phyloP scores from a whole-genome alignment of 306 rosid genomes.

The Myrica gale region DNA sequence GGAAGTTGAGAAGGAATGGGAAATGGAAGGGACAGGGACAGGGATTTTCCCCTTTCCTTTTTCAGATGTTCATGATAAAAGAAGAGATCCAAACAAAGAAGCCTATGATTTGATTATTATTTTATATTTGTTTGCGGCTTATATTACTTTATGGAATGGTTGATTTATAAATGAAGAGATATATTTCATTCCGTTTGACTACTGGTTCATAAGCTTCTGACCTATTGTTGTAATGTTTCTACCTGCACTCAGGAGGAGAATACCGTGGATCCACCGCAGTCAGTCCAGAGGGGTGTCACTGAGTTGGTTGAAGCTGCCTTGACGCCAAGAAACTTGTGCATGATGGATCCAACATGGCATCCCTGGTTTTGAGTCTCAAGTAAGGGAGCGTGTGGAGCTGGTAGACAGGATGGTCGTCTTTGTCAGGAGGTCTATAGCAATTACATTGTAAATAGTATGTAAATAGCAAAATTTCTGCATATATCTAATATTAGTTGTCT shows the following conservation, averaged over 20 bases:
- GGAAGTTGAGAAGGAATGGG: background rate
- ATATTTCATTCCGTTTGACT: too few relatives aligned
- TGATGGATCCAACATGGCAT: conserved; percentile 99
- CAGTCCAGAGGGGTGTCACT: conserved; percentile 89
- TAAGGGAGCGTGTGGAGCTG: background rate
- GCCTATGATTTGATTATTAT: background rate
- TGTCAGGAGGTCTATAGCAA: conserved; percentile 10
- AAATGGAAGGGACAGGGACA: background rate
- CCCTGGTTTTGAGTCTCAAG: conserved; percentile 70
- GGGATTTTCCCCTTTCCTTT: background rate
- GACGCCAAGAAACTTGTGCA: conserved; percentile 90
- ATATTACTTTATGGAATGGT: too few relatives aligned
- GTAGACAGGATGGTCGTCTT: background rate
- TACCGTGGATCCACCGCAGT: conserved; percentile 80
- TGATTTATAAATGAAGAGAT: too few relatives aligned
- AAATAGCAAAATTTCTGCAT: background rate
- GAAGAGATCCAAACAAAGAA: background rate
- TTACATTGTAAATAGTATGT: conserved; percentile 20
- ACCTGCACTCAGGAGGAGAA: conserved; percentile 69
- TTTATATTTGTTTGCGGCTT: too few relatives aligned
- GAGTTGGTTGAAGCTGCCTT: conserved; percentile 97
- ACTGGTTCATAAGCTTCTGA: background rate
- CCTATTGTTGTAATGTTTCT: background rate
- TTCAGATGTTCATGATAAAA: background rate
- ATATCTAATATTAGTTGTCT: too few relatives aligned